Evolutionary conservation across 129 eudicot species (phyloP), one percentile per base, ranked within the genome.

Genomic region (Silybum marianum): DNA sequence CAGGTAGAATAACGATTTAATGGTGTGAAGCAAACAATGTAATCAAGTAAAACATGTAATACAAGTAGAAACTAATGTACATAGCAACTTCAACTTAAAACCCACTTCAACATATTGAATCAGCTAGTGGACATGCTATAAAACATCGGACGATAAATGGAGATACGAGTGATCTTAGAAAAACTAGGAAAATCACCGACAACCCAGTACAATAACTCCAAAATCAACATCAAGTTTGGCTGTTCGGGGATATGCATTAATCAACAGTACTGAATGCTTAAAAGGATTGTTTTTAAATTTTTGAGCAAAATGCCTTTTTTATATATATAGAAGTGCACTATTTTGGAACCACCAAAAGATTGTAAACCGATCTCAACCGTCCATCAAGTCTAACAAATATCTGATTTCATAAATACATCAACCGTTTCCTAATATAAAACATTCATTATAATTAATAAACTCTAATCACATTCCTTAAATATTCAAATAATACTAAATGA

Each of bases 11-110:
- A 18, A 58, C 9, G 66, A 58, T 58, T n/a, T 22, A 58, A 58
- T 58, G 66, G 66, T 58, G 66, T 58, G 66, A 58, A 58, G 9
- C 66, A 58, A 58, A 58, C 66, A 58, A 58, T n/a, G 66, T 58
- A 58, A 58, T 58, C 66, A 58, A 18, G 16, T 44, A 44, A 11
- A 44, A 44, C 54, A 10, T 11, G 16, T 44, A 44, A 44, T 44
- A 44, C 54, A 44, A 44, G 66, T 58, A 58, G 23, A 58, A 58
- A 58, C 66, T 58, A 58, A 58, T 58, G 23, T 58, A n/a, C 23
- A 58, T 58, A 58, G 66, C 22, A 58, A 58, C 66, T 58, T 58
- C 19, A 58, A 58, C 66, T 18, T 19, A 58, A 22, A 58, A 7
- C 66, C 23, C 1, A 58, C 23, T 18, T 58, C 66, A 14, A 54